Conservation (phyloP, 345 rosid genomes). For the Populus euphratica region DNA sequence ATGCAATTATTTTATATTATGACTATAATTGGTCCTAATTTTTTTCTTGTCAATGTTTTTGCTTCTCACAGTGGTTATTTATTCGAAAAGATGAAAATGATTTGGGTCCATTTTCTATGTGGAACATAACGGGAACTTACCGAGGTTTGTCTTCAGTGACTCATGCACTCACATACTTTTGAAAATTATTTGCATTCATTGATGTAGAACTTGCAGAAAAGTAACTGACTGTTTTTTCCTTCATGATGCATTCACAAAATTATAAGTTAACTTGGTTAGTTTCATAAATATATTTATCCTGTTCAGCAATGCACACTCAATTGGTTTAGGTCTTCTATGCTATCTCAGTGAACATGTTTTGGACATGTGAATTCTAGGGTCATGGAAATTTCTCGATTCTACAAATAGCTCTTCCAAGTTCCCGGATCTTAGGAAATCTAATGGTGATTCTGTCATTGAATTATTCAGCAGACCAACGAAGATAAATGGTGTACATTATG, state of each 20-base stretch:
- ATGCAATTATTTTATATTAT: not conserved
- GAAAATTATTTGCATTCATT: not conserved
- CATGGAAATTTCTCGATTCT: conserved; percentile 79
- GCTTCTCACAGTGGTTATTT: conserved; percentile 69
- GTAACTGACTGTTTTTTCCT: not conserved
- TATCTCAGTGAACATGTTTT: conserved; percentile 7
- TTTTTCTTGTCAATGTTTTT: conserved; percentile 18
- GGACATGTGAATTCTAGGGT: conserved; percentile 48
- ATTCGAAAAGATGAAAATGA: conserved; percentile 59
- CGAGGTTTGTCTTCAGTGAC: conserved; percentile 56
- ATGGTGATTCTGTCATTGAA: conserved; percentile 77
- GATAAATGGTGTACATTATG: conserved; percentile 90
- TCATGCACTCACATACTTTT: not conserved
- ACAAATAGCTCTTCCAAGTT: conserved; percentile 77
- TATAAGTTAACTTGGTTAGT: not conserved
- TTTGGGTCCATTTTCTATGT: conserved; percentile 63
- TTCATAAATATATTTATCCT: not conserved
- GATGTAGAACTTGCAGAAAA: not conserved
- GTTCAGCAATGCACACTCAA: not conserved
- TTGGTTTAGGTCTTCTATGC: conserved; percentile 8
- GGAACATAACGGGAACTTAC: conserved; percentile 98
- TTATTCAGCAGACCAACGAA: conserved; percentile 83
- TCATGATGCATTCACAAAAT: not conserved
- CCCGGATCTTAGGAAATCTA: conserved; percentile 70
- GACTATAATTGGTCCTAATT: not conserved